These are phyloP conservation scores for Fraxinus velutina DNA, from an alignment of 305 asterid genomes.

Conservation along the genomic window DNA sequence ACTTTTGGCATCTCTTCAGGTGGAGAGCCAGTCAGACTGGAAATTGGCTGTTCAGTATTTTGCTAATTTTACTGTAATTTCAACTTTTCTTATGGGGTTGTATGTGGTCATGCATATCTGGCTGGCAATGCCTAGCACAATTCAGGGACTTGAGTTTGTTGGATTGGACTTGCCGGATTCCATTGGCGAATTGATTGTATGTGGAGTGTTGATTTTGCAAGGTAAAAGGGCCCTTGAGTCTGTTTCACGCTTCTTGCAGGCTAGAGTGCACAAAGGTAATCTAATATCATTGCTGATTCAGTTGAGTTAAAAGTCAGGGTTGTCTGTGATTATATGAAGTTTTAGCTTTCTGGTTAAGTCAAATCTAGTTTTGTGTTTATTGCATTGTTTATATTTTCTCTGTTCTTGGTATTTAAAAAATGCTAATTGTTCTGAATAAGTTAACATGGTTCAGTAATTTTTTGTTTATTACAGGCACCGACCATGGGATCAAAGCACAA, in stretches of 20 bases:
- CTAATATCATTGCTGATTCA: background rate
- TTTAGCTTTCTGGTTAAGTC: background rate
- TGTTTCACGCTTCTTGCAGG: conserved; percentile 88
- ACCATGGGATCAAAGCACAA: conserved; percentile 89
- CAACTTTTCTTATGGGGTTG: conserved; percentile 55
- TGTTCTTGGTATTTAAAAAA: background rate
- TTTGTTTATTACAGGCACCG: conserved; percentile 53
- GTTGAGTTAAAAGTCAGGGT: background rate
- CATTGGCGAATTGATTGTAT: conserved; percentile 76
- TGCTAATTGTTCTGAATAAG: conserved; percentile 9
- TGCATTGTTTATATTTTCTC: background rate
- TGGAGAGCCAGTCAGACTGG: conserved; percentile 74
- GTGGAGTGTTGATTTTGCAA: conserved; percentile 78
- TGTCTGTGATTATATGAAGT: background rate
- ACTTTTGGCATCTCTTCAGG: conserved; percentile 75
- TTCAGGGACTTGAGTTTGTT: conserved; percentile 93
- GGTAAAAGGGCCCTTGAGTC: conserved; percentile 75
- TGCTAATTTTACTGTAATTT: conserved; percentile 75
- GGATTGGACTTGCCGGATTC: conserved; percentile 98
- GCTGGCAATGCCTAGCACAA: conserved; percentile 61
- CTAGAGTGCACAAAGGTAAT: conserved; percentile 77
- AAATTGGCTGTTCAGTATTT: conserved; percentile 83
- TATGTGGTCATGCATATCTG: conserved; percentile 69
- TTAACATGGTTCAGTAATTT: conserved; percentile 13
- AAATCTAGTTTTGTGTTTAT: background rate